Evolutionary conservation across 352 stramenopile genomes (phyloP), one percentile per base, ranked within the genome.

Genomic region (Peronospora tabacina): DNA sequence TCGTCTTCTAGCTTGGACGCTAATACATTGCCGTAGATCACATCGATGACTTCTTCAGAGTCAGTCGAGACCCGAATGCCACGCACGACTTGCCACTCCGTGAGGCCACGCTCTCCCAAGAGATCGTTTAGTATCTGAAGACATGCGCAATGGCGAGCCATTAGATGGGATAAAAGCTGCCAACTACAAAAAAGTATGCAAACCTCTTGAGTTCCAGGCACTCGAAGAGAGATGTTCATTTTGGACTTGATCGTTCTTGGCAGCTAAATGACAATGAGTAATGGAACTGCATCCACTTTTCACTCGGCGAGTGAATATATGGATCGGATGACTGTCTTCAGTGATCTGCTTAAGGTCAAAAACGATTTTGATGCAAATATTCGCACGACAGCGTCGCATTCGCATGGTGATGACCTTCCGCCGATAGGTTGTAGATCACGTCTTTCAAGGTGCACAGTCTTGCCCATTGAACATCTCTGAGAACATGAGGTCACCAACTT

Each of bases 101-200:
- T 55, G 30, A 82, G 49, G 7, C 66, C 68, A 17, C 66, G 71
- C 15, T 75, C 40, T 3, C 36, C 28, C 32, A 68, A 38, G 36
- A 82, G 51, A 52, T 82, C 71, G n/a, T 63, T 61, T 42, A 82
- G 45, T 33, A 77, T 63, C 68, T 82, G 49, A 3, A 44, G n/a
- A 35, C 12, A 49, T 6, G 15, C 16, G 15, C 20, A 7, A 38
- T 33, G 36, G 29, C 39, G 5, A 42, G 17, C n/a, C 10, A 35
- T 11, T 37, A 39, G 11, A 12, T 34, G 12, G 22, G 2, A 22
- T 5, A 20, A 5, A 20, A n/a, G 8, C 17, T 29, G 13, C n/a
- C 9, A 28, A 7, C 29, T 16, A 32, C 19, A 34, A 38, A n/a
- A n/a, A 47, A 5, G 13, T 28, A 32, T 30, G 22, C 13, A 38